Base-by-base conservation (phyloP, 2,329 filamentous ascomycete species). In the Venturia pyrina region DNA sequence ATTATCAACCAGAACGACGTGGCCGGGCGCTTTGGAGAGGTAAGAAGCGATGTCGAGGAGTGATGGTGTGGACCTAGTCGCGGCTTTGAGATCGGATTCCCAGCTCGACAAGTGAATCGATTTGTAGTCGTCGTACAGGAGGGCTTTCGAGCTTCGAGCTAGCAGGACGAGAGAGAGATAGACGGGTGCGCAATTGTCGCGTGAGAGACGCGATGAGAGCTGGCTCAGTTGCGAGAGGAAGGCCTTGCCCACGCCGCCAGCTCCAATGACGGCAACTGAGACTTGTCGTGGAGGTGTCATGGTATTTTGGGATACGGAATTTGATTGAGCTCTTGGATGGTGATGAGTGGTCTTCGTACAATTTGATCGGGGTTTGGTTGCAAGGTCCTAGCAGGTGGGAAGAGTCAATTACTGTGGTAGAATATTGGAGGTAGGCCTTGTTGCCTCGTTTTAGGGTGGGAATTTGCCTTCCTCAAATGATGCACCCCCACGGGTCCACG, bases 1-100 rank as follows among this genome's bases (percentile, higher is more conserved):
- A 81, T 98, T 98, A 83, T 99, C 95, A 70, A 99, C 88, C 40
- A 99, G 82, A 57, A 99, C 82, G 56, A 89, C 87, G 74, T 89
- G 90, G 68, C 87, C 85, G 2, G 92, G 91, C 0, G 91, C 89
- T 56, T 85, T 84, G 67, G 87, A 84, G 59, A 99, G 87, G 78
- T 91, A 96, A 43, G 89, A 85, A 69, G 88, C 85, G 48, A 96
- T 84, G 72, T 93, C 84, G 56, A 88, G 76, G 59, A 91, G 82
- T 46, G 85, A 79, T 21, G 90, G 84, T 11, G 91, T 84, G 2
- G 87, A 79, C 69, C 87, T 86, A 37, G 82, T 80, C 28, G 89
- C 88, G 17, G 84, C 77, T 56, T 84, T 81, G 63, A 95, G 85
- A 57, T 85, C 81, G 5, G 78, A 73, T 63, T 88, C 83, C 75